These are phyloP conservation scores for Physaria fendleri DNA, from an alignment of 345 rosid species.

Conservation along the genomic window DNA sequence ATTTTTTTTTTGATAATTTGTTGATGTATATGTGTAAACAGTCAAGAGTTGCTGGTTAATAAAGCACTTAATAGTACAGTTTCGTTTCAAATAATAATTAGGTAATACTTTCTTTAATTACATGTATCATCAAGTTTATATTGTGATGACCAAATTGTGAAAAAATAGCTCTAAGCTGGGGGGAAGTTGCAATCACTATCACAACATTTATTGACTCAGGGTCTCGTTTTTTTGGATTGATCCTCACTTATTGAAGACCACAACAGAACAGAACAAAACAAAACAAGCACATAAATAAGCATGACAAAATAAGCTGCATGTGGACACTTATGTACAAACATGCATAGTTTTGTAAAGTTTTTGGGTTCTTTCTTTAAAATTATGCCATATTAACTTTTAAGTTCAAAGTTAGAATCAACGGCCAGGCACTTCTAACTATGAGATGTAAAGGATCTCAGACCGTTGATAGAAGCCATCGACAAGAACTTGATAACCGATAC, in stretches of 20 bases:
- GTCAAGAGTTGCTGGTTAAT: no score
- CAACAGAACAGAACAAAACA: slow-evolving; percentile 13
- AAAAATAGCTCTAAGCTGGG: slow-evolving; percentile 23
- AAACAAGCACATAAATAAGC: slow-evolving; percentile 26
- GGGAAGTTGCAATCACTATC: slow-evolving; percentile 22
- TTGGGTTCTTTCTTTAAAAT: not conserved
- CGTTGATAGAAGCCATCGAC: slow-evolving; percentile 15
- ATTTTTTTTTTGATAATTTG: no score
- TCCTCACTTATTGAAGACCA: slow-evolving; percentile 14
- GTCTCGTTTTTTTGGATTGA: slow-evolving; percentile 11
- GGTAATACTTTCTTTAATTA: slow-evolving; percentile 6
- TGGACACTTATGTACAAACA: slow-evolving; percentile 19
- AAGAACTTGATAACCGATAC: slow-evolving; percentile 14
- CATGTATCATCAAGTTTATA: not conserved
- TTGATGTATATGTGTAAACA: no score
- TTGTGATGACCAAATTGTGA: slow-evolving; percentile 15
- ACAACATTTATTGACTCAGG: slow-evolving; percentile 12
- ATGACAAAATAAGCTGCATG: slow-evolving; percentile 27
- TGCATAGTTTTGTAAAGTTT: slow-evolving; percentile 6
- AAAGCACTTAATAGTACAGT: no score
- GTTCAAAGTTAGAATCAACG: slow-evolving; percentile 20
- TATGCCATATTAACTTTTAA: not conserved
- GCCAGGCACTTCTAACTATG: slow-evolving; percentile 16
- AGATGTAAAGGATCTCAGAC: not conserved
- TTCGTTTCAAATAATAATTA: not conserved